Conservation (phyloP, 345 rosid species). For the Theobroma cacao region DNA sequence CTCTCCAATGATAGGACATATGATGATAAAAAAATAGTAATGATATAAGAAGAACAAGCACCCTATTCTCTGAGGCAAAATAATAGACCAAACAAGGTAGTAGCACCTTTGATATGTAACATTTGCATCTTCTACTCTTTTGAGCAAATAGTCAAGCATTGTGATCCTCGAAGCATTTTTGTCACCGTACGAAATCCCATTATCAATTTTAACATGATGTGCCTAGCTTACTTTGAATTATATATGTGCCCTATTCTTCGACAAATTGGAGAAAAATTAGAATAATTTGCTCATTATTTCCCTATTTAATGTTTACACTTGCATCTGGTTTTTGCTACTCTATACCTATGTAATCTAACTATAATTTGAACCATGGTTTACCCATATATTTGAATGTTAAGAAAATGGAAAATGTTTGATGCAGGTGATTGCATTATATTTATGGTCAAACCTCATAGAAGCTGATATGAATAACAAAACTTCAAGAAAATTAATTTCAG, state of each 20-base stretch:
- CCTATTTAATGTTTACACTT: not conserved
- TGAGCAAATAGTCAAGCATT: not conserved
- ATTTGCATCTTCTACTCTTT: too few species aligned
- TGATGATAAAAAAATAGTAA: too few species aligned
- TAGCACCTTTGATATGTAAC: too few species aligned
- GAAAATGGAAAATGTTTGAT: conserved; percentile 23
- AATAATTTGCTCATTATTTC: not conserved
- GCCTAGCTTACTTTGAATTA: not conserved
- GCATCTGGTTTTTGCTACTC: not conserved
- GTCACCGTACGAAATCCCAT: not conserved
- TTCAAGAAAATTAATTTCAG: conserved; percentile 22
- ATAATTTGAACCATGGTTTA: conserved; percentile 8
- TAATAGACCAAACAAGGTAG: too few species aligned
- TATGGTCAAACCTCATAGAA: conserved; percentile 64
- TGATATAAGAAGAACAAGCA: too few species aligned
- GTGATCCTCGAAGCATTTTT: not conserved
- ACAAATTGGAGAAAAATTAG: not conserved
- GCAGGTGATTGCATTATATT: conserved; percentile 82
- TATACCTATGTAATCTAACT: not conserved
- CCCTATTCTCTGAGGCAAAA: too few species aligned
- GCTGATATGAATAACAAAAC: conserved; percentile 25
- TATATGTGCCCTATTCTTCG: not conserved
- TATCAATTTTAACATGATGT: not conserved
- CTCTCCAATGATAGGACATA: not conserved
- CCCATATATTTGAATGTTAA: conserved; percentile 10